These are phyloP conservation scores for Phytophthora megakarya DNA, from an alignment of 352 stramenopile genomes.

Conservation along the genomic window DNA sequence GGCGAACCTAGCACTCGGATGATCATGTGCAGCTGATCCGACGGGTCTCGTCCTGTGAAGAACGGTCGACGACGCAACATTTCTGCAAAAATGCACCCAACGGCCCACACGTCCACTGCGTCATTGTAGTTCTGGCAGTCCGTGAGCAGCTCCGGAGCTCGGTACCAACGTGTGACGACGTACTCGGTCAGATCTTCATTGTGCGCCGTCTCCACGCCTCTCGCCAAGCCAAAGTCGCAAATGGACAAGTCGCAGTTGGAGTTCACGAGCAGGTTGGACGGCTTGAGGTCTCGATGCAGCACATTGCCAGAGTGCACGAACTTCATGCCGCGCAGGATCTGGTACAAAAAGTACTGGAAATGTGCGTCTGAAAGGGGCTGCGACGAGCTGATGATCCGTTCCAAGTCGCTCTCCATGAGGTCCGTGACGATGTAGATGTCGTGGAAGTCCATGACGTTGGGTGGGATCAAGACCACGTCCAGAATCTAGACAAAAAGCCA, in stretches of 20 bases:
- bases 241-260: conserved; percentile 91
- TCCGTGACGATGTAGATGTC: conserved; percentile 93
- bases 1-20: conserved; percentile 94
- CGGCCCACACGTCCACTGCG: conserved; percentile 95
- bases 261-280: conserved; percentile 90
- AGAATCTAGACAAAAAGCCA: conserved; percentile 55
- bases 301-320: conserved; percentile 98
- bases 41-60: conserved; percentile 82
- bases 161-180: conserved; percentile 94
- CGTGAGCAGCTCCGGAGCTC: conserved; percentile 83
- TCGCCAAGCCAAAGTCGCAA: conserved; percentile 92
- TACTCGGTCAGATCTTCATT: conserved; percentile 90
- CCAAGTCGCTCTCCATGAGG: conserved; percentile 92
- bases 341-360: conserved; percentile 91
- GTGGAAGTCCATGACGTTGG: conserved; percentile 85
- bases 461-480: conserved; percentile 81
- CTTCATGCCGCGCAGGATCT: conserved; percentile 95
- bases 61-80: conserved; percentile 96
- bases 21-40: conserved; percentile 87
- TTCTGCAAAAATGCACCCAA: conserved; percentile 99
- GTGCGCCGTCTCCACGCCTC: conserved; percentile 86
- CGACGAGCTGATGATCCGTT: conserved; percentile 91
- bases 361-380: conserved; percentile 87
- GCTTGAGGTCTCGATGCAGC: conserved; percentile 89
- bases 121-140: conserved; percentile 97